Percentiles rank a stretch among this genome's conserved stretches.
These are phyloP conservation scores for Penicillium sp. DNA, from an alignment of 2,329 filamentous ascomycete genomes.

Conservation along the genomic window DNA sequence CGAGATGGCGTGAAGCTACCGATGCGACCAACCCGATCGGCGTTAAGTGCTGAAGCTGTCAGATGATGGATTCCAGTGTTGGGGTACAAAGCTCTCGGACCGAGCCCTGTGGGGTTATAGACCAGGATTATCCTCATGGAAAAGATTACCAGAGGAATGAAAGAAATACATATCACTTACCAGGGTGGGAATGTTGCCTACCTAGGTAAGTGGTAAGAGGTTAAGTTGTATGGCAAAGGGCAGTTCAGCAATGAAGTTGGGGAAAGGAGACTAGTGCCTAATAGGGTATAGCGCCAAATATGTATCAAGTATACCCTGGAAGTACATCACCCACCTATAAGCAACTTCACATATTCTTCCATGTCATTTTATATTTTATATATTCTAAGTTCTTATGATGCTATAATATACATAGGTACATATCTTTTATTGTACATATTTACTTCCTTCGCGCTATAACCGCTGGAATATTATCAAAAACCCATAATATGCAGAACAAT, in stretches of 20 bases:
- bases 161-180: background rate
- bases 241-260: constrained; percentile 1
- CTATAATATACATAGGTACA: background rate
- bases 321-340: background rate
- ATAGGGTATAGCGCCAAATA: constrained; percentile 1
- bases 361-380: background rate
- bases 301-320: too few species aligned
- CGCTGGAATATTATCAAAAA: constrained; percentile 9
- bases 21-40: constrained; percentile 24
- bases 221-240: background rate
- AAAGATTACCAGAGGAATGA: background rate
- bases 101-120: constrained; percentile 1
- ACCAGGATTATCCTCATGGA: background rate
- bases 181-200: background rate
- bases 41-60: constrained; percentile 15
- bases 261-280: constrained; percentile 5
- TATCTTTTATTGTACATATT: background rate
- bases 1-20: constrained; percentile 25
- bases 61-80: constrained; percentile 16
- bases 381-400: background rate
- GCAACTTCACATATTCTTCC: background rate
- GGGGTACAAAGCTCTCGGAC: constrained; percentile 4
- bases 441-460: constrained; percentile 12
- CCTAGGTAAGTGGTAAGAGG: background rate
- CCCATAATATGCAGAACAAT: background rate